These are phyloP conservation scores for Rubia occidens DNA, from an alignment of 305 asterid species.

Conservation along the genomic window DNA sequence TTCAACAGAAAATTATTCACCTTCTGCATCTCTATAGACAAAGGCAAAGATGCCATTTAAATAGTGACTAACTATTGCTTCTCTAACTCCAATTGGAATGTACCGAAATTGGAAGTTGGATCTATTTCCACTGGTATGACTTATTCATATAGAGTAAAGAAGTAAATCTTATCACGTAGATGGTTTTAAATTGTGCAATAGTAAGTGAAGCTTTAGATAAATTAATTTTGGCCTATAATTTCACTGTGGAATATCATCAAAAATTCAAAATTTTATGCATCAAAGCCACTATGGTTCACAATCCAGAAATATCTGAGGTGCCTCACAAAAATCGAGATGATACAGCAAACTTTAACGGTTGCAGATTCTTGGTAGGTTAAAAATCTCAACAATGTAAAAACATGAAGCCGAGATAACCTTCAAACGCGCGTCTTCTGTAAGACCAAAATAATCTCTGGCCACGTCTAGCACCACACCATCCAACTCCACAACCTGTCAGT, in stretches of 20 bases:
- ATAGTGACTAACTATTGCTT: not conserved
- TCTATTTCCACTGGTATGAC: not conserved
- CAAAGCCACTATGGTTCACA: not conserved
- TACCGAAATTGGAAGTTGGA: not conserved
- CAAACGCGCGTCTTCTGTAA: conserved; percentile 50
- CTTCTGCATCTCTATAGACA: not conserved
- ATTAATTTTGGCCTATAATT: not conserved
- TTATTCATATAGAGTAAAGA: not conserved
- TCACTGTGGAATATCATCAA: not conserved
- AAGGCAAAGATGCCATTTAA: not conserved
- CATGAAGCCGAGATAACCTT: conserved; percentile 38
- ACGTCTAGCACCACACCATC: conserved; percentile 68
- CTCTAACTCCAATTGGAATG: not conserved
- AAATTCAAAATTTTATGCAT: not conserved
- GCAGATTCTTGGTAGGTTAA: not conserved
- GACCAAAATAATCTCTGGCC: conserved; percentile 66
- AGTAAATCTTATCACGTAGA: not conserved
- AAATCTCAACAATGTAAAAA: conserved; percentile 8
- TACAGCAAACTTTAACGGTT: not conserved
- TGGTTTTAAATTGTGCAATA: not conserved
- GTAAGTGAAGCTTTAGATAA: not conserved
- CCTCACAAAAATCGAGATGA: conserved; percentile 6
- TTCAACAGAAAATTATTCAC: not conserved
- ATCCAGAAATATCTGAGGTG: not conserved
- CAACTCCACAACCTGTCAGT: conserved; percentile 71